Conservation (phyloP, 1,139 yeast genomes). For the Pichia sp. region DNA sequence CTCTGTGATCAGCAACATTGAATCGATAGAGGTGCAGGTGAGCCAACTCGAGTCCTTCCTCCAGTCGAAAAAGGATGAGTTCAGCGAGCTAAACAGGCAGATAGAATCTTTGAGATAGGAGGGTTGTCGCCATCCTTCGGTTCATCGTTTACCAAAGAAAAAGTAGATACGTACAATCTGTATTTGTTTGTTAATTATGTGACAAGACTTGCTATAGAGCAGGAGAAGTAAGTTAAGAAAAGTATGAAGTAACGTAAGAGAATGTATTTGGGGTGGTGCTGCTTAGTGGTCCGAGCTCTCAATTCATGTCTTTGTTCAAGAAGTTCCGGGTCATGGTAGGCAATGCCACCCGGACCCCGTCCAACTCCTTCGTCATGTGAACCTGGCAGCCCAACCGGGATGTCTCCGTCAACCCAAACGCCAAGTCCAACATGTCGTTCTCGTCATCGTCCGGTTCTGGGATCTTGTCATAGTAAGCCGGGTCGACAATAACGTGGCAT, state of each 20-base stretch:
- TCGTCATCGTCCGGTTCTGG: conserved; percentile 98
- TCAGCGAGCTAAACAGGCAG: conserved; percentile 43
- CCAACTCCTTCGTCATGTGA: conserved; percentile 80
- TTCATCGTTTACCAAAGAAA: not conserved
- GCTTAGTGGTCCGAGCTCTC: not conserved
- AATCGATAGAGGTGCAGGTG: conserved; percentile 63
- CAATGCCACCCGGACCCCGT: conserved; percentile 90
- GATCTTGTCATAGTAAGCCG: conserved; percentile 81
- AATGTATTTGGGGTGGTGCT: not conserved
- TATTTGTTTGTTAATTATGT: not conserved
- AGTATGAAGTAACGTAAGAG: not conserved
- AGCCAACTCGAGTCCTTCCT: conserved; percentile 55
- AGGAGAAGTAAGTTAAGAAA: not conserved
- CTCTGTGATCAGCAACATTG: conserved; percentile 55
- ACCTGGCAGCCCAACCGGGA: conserved; percentile 95
- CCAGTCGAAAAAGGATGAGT: conserved; percentile 46
- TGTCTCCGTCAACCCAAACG: conserved; percentile 95
- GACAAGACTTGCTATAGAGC: not conserved
- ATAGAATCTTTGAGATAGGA: conserved; percentile 31
- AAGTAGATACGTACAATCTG: not conserved
- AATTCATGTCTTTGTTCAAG: conserved; percentile 38
- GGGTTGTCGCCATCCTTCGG: not conserved
- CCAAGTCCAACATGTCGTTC: conserved; percentile 96
- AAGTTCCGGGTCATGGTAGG: conserved; percentile 97
- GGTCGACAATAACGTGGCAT: conserved; percentile 94